Evolutionary conservation across 352 stramenopile genomes (phyloP).

Genomic region (Pythium periplocum): DNA sequence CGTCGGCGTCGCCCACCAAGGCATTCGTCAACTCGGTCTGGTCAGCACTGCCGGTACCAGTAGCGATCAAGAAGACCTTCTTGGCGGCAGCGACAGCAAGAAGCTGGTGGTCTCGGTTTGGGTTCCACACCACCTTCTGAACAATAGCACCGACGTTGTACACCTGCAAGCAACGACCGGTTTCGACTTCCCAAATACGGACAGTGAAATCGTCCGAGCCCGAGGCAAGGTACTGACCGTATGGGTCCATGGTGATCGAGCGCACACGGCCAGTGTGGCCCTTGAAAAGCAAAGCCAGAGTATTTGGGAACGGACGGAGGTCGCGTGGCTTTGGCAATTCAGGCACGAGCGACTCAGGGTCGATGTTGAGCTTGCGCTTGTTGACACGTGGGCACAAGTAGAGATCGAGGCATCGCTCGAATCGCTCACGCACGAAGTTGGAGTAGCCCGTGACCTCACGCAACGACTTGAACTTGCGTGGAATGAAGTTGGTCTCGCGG

Average conservation of each 20-base stretch:
- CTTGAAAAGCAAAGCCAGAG: conserved; percentile 81
- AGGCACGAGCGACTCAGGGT: conserved; percentile 95
- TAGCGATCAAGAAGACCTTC: conserved; percentile 92
- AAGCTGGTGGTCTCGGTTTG: conserved; percentile 94
- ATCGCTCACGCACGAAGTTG: conserved; percentile 97
- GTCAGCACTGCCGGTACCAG: conserved; percentile 90
- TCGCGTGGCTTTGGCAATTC: conserved; percentile 96
- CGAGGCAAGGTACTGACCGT: conserved; percentile 97
- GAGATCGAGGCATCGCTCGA: conserved; percentile 99
- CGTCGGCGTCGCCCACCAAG: conserved; percentile 84
- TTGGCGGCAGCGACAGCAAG: conserved; percentile 90
- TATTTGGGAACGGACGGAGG: conserved; percentile 98
- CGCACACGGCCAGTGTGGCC: conserved; percentile 90
- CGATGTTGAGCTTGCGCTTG: conserved; percentile 97
- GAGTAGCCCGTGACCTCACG: conserved; percentile 95
- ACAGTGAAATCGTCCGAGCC: conserved; percentile 95
- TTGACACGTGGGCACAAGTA: conserved; percentile 97
- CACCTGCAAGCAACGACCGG: conserved; percentile 86
- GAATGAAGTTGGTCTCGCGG: conserved; percentile 96
- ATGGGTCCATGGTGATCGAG: conserved; percentile 91
- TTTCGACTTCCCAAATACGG: conserved; percentile 96
- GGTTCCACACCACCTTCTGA: conserved; percentile 95
- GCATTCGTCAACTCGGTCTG: conserved; percentile 94
- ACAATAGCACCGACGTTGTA: conserved; percentile 91
- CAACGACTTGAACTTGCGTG: conserved; percentile 96